Conservation (phyloP, 345 rosid species). For the Hypericum perforatum region DNA sequence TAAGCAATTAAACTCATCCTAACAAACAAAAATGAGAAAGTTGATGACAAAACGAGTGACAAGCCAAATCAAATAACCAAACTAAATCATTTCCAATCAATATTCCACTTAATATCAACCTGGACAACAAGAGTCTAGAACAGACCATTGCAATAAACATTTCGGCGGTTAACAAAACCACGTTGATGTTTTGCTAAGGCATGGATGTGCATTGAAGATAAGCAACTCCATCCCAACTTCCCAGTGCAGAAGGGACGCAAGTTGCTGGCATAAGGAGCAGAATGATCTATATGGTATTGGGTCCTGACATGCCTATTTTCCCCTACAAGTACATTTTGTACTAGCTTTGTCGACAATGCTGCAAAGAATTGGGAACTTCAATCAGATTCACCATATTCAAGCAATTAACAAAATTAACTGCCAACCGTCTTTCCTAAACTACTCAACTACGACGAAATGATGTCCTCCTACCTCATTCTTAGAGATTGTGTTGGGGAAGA, state of each 20-base stretch:
- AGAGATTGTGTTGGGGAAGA: no score
- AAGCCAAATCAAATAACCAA: no score
- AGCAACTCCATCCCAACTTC: conserved; percentile 67
- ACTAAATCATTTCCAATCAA: no score
- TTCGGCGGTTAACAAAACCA: conserved; percentile 46
- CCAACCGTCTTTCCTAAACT: no score
- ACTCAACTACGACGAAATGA: no score
- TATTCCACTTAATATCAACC: conserved; percentile 30
- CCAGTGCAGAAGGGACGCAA: conserved; percentile 63
- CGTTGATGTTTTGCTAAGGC: conserved; percentile 40
- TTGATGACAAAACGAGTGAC: no score
- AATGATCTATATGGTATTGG: conserved; percentile 46
- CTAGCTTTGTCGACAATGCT: conserved; percentile 72
- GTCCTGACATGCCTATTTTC: conserved; percentile 61
- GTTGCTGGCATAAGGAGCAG: conserved; percentile 39
- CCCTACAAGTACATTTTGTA: conserved; percentile 69
- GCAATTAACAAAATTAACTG: no score
- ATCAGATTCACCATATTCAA: no score
- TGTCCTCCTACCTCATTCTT: no score
- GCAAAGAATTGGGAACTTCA: conserved; percentile 43
- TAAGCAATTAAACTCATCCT: no score
- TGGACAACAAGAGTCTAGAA: conserved; percentile 56
- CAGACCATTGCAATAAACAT: conserved; percentile 88
- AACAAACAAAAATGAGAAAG: no score
- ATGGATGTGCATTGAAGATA: conserved; percentile 58